Evolutionary conservation across 1,284 basidiomycete species (phyloP).

Genomic region (Testicularia cyperi): DNA sequence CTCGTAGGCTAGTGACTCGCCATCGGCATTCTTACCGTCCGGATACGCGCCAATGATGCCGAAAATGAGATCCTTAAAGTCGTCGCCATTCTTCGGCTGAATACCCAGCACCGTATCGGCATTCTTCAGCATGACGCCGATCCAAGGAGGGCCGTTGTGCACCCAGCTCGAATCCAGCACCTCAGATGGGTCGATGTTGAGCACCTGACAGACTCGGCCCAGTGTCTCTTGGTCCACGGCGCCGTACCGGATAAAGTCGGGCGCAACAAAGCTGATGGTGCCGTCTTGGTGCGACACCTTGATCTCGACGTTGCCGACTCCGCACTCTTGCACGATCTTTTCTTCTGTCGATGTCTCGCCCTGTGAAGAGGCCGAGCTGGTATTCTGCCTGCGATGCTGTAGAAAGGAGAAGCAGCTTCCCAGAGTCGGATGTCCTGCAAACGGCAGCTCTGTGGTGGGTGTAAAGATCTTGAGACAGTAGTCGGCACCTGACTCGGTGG

Average conservation of each 20-base stretch:
- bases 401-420: slow-evolving; percentile 43
- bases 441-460: slow-evolving; percentile 41
- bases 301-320: slow-evolving; percentile 34
- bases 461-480: slow-evolving; percentile 51
- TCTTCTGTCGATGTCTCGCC: slow-evolving; percentile 5
- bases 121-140: slow-evolving; percentile 30
- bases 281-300: slow-evolving; percentile 1
- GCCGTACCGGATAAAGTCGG: slow-evolving; percentile 29
- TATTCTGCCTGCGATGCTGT: slow-evolving; percentile 9
- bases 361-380: not conserved
- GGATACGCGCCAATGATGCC: slow-evolving; percentile 44
- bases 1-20: slow-evolving; percentile 22
- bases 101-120: slow-evolving; percentile 39
- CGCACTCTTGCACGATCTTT: slow-evolving; percentile 45
- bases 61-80: slow-evolving; percentile 17
- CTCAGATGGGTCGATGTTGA: slow-evolving; percentile 13
- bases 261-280: slow-evolving; percentile 30
- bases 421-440: slow-evolving; percentile 53
- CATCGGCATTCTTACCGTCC: slow-evolving; percentile 9
- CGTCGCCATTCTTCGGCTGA: slow-evolving; percentile 6
- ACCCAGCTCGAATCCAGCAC: slow-evolving; percentile 37
- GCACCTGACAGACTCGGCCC: slow-evolving; percentile 7
- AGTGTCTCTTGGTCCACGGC: slow-evolving; percentile 17
- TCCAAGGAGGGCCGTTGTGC: slow-evolving; percentile 51
- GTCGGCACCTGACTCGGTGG: slow-evolving; percentile 19